Conservation (phyloP, 345 rosid genomes). For the Sonneratia caseolaris region DNA sequence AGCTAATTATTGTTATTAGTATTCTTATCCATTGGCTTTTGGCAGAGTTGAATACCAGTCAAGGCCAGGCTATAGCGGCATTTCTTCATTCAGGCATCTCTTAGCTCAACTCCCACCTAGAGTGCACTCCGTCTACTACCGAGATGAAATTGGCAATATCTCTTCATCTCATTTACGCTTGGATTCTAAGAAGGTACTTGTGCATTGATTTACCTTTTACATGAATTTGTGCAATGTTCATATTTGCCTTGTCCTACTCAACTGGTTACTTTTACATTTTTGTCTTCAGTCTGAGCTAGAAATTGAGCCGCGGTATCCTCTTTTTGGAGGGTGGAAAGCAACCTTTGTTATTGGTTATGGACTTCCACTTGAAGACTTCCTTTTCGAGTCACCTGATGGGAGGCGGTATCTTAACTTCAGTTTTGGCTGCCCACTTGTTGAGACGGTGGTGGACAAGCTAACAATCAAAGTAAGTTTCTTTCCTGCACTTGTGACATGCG, state of each 20-base stretch:
- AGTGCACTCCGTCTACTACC: slow-evolving; percentile 91
- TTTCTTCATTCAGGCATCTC: slow-evolving; percentile 72
- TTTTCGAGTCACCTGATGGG: slow-evolving; percentile 79
- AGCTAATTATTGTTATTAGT: not conserved
- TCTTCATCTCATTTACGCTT: slow-evolving; percentile 78
- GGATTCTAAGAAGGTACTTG: slow-evolving; percentile 20
- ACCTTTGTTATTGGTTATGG: slow-evolving; percentile 88
- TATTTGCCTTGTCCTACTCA: not conserved
- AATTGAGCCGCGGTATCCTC: slow-evolving; percentile 89
- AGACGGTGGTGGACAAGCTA: slow-evolving; percentile 80
- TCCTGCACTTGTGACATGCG: not conserved
- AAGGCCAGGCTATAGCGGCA: slow-evolving; percentile 49
- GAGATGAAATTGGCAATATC: slow-evolving; percentile 92
- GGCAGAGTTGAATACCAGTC: slow-evolving; percentile 97
- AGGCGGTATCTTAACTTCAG: slow-evolving; percentile 90
- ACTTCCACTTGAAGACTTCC: slow-evolving; percentile 81
- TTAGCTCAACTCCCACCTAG: slow-evolving; percentile 82
- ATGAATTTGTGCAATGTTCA: not conserved
- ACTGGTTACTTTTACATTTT: slow-evolving; percentile 20
- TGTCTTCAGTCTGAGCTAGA: slow-evolving; percentile 87
- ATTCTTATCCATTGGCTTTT: slow-evolving; percentile 15
- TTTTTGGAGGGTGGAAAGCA: slow-evolving; percentile 98
- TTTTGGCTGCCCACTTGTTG: slow-evolving; percentile 88
- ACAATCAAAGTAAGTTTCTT: slow-evolving; percentile 59
- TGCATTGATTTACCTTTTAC: slow-evolving; percentile 1